phyloP scores from a whole-genome alignment of 176 grass and related monocot species.

The Puccinellia tenuiflora region DNA sequence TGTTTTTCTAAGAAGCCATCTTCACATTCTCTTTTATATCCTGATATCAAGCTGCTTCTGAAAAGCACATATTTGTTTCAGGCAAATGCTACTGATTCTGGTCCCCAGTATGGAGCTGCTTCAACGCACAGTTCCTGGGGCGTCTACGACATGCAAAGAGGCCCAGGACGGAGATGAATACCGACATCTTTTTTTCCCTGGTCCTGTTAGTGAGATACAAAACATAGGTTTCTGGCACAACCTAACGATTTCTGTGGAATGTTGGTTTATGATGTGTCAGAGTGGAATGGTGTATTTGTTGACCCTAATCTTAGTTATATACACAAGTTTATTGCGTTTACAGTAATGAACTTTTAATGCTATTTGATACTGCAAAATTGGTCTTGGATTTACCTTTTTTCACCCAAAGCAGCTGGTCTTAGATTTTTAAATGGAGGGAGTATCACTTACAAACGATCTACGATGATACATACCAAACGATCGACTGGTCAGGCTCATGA shows the following conservation, averaged over 20 bases:
- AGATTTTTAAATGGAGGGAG: no score
- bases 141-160: conserved; percentile 47
- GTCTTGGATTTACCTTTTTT: no score
- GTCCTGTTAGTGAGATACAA: neutral
- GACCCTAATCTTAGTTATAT: no score
- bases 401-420: no score
- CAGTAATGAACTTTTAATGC: no score
- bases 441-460: no score
- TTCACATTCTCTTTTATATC: neutral
- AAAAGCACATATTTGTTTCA: conserved; percentile 19
- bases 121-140: conserved; percentile 35
- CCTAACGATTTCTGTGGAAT: neutral
- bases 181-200: neutral
- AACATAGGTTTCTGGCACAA: conserved; percentile 1
- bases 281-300: no score
- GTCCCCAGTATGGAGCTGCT: conserved; percentile 37
- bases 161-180: conserved; percentile 42
- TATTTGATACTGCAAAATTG: no score
- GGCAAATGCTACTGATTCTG: conserved; percentile 41
- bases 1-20: neutral
- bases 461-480: neutral
- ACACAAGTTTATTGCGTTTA: no score
- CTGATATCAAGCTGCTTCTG: neutral
- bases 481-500: neutral
- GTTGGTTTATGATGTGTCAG: neutral